Percentiles rank a stretch among this genome's conserved stretches.
Conservation (phyloP, 371 early-diverging fungal species). For the Coemansia sp. region DNA sequence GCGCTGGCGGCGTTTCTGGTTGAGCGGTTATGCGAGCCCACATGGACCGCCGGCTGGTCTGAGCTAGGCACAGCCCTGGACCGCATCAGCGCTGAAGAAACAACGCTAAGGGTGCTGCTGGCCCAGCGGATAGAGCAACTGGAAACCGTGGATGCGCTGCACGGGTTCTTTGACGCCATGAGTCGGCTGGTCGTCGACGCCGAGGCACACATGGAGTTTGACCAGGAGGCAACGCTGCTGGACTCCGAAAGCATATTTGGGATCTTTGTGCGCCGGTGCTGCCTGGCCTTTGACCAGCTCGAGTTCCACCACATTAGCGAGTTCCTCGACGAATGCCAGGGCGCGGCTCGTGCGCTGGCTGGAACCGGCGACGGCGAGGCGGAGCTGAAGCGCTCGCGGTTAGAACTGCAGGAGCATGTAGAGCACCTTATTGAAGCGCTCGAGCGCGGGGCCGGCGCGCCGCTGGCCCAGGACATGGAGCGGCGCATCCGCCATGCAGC, state of each 20-base stretch:
- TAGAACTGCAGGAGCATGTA: constrained; percentile 32
- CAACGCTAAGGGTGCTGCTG: constrained; percentile 15
- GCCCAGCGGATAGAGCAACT: constrained; percentile 9
- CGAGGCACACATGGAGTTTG: background rate
- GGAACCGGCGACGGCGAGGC: background rate
- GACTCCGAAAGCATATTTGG: constrained; percentile 46
- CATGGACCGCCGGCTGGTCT: constrained; percentile 4
- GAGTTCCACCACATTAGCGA: constrained; percentile 37
- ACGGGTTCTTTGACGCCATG: constrained; percentile 29
- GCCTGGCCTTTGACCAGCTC: constrained; percentile 41
- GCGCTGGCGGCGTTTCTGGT: constrained; percentile 29
- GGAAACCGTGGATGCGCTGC: constrained; percentile 21
- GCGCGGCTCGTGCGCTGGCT: background rate
- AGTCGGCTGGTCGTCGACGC: constrained; percentile 19
- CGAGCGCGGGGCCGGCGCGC: constrained; percentile 2
- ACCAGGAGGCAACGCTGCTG: constrained; percentile 15
- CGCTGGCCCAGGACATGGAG: constrained; percentile 10
- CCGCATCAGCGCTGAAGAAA: constrained; percentile 5
- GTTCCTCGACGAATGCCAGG: constrained; percentile 18
- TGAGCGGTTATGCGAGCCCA: constrained; percentile 16
- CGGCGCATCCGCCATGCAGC: constrained; percentile 6
- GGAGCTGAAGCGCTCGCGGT: constrained; percentile 7
- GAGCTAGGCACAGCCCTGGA: constrained; percentile 6
- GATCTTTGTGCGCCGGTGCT: constrained; percentile 40
- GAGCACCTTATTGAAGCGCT: constrained; percentile 32